Conservation (phyloP, 2,329 filamentous ascomycete species). For the Orbilia oligospora region DNA sequence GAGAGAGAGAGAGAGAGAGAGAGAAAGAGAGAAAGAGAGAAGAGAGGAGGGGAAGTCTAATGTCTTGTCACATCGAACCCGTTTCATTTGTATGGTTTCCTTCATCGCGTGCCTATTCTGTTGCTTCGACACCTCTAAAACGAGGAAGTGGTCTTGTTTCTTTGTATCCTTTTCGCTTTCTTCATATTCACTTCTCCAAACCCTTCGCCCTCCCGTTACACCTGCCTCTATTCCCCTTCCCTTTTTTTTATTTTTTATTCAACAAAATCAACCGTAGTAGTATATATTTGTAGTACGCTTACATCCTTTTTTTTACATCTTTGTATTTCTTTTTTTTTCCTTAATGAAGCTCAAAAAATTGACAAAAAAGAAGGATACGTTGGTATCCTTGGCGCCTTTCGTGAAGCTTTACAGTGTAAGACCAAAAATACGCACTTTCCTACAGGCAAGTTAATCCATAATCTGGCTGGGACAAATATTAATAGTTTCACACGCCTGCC, state of each 20-base stretch:
- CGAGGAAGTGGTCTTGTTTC: constrained; percentile 3
- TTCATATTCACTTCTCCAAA: constrained; percentile 25
- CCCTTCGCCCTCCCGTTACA: neutral
- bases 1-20: constrained; percentile 35
- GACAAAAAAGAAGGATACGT: constrained; percentile 22
- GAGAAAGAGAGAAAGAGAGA: constrained; percentile 5
- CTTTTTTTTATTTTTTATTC: constrained; percentile 43
- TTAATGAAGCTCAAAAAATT: constrained; percentile 50
- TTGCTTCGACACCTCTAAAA: constrained; percentile 19
- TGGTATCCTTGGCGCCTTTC: neutral
- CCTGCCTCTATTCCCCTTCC: neutral
- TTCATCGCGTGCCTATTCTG: constrained; percentile 31
- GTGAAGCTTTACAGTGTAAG: neutral
- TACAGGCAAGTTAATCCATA: too few relatives aligned
- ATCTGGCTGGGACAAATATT: too few relatives aligned
- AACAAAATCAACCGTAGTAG: constrained; percentile 57
- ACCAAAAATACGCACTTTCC: neutral
- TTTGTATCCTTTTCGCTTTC: constrained; percentile 31
- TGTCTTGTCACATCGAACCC: constrained; percentile 42
- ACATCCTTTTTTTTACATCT: constrained; percentile 20
- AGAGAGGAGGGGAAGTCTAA: constrained; percentile 42
- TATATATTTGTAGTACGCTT: constrained; percentile 61
- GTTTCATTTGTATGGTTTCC: constrained; percentile 58
- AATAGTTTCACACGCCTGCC: neutral
- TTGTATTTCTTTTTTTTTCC: constrained; percentile 26